Evolutionary conservation across 768 basidiomycete species (phyloP), one percentile per base, ranked within the genome.

Genomic region (Plicaturopsis crispa): DNA sequence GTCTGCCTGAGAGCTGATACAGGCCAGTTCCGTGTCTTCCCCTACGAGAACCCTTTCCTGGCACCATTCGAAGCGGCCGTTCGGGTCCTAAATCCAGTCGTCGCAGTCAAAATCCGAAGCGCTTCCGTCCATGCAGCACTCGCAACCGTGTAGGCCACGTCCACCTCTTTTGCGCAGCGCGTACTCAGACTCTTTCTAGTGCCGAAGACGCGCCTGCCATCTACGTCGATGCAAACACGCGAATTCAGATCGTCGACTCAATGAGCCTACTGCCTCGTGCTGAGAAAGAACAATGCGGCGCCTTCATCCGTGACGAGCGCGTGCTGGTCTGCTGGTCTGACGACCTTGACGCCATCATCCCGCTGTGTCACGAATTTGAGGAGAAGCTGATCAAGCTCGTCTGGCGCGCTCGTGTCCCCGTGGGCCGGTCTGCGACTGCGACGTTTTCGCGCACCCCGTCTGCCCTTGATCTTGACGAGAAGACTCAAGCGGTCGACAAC

Each of bases 221-320:
- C 45, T 79, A 79, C 49, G 71, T 93, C 43, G 84, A 88, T 59
- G 55, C 59, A 39, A 78, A 90, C 53, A 92, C 88, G 1, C 81
- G 87, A 5, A 92, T 93, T 37, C 90, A 93, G 59, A 78, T 93
- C 40, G 57, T 93, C 18, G 81, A 86, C 42, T 74, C 74, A 12
- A 76, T 92, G 48, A 50, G 54, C 37, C 69, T 74, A 40, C 64
- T 93, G 30, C 75, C 81, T 5, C 70, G 73, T 28, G 88, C 88
- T 5, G 85, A 92, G 54, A 92, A 91, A 63, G 89, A 92, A 53
- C 89, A 92, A 50, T 89, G 84, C 35, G 90, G 80, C 14, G 90
- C 90, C 10, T 93, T 93, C 55, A 71, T 90, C 38, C 79, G 89
- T 19, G 81, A 89, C 55, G 88, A 92, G 51, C 75, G 77, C 17